Percentiles rank a stretch among this genome's conserved stretches.
These are phyloP conservation scores for Xylaria arbuscula DNA, from an alignment of 2,329 filamentous ascomycete species.

Conservation along the genomic window DNA sequence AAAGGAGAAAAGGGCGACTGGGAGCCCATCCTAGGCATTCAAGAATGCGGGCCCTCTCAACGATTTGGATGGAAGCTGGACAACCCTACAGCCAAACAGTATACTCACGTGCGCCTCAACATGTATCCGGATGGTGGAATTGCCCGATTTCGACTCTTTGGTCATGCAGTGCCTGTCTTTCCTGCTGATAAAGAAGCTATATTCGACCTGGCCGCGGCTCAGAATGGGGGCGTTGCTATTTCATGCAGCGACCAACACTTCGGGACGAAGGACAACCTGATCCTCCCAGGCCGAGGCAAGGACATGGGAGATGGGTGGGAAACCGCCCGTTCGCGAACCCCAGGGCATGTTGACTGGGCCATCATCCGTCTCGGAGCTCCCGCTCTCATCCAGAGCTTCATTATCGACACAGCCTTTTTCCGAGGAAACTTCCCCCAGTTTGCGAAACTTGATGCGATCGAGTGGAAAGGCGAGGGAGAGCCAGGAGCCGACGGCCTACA, in stretches of 20 bases:
- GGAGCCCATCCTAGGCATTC: conserved; percentile 76
- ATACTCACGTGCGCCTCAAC: conserved; percentile 82
- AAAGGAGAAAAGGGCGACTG: conserved; percentile 69
- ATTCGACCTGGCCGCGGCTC: conserved; percentile 80
- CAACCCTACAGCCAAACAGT: conserved; percentile 70
- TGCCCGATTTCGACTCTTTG: conserved; percentile 81
- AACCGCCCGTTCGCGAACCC: conserved; percentile 77
- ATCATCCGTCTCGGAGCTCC: conserved; percentile 77
- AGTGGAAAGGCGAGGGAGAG: conserved; percentile 65
- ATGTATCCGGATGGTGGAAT: conserved; percentile 91
- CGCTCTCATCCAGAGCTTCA: conserved; percentile 71
- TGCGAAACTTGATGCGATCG: conserved; percentile 73
- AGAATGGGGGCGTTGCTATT: conserved; percentile 81
- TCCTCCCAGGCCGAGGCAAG: conserved; percentile 80
- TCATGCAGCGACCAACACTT: conserved; percentile 87
- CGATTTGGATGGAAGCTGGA: conserved; percentile 78
- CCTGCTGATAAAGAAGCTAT: conserved; percentile 72
- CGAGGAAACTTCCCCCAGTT: conserved; percentile 85
- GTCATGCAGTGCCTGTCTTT: conserved; percentile 80
- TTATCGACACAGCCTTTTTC: conserved; percentile 86
- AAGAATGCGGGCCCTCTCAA: conserved; percentile 79
- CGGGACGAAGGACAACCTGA: conserved; percentile 81
- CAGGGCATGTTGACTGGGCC: conserved; percentile 82
- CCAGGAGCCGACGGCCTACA: conserved; percentile 66
- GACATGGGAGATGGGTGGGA: conserved; percentile 94